A percentile compares a stretch with the other conserved stretches of the same genome.
phyloP scores from a whole-genome alignment of 2,329 filamentous ascomycete species.

The Aspergillus sp. region DNA sequence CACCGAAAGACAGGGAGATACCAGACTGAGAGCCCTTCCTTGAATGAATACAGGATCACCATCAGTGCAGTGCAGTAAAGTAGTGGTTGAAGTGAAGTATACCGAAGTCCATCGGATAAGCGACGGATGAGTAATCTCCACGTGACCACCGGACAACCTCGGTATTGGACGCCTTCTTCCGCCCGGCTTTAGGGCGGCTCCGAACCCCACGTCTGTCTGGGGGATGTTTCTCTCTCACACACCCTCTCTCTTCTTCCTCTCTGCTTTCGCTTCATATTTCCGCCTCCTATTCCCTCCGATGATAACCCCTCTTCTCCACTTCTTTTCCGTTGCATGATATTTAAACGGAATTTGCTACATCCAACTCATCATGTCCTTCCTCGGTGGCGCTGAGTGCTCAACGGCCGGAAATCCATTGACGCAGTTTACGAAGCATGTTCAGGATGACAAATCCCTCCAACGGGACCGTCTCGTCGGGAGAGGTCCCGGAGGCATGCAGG shows the following conservation, averaged over 20 bases:
- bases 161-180: slow-evolving; percentile 15
- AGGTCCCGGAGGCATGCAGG: slow-evolving; percentile 67
- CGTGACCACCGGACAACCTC: slow-evolving; percentile 24
- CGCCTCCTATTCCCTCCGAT: not conserved
- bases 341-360: not conserved
- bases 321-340: not conserved
- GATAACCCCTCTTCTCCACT: not conserved
- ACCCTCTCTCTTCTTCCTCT: slow-evolving; percentile 1
- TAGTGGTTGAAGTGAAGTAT: too few relatives aligned
- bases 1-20: too few relatives aligned
- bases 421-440: slow-evolving; percentile 95
- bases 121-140: slow-evolving; percentile 6
- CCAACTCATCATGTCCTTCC: slow-evolving; percentile 74
- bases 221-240: slow-evolving; percentile 3
- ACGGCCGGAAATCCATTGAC: slow-evolving; percentile 93
- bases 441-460: slow-evolving; percentile 93
- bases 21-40: too few relatives aligned
- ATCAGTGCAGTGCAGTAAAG: too few relatives aligned
- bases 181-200: slow-evolving; percentile 18
- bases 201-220: slow-evolving; percentile 24
- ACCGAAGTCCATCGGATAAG: too few relatives aligned
- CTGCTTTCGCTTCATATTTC: slow-evolving; percentile 5
- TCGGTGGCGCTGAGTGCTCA: slow-evolving; percentile 94
- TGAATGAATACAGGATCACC: too few relatives aligned
- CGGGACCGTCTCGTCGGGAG: slow-evolving; percentile 81